Conservation (phyloP, 805 yeast species). For the Candida berthetii region DNA sequence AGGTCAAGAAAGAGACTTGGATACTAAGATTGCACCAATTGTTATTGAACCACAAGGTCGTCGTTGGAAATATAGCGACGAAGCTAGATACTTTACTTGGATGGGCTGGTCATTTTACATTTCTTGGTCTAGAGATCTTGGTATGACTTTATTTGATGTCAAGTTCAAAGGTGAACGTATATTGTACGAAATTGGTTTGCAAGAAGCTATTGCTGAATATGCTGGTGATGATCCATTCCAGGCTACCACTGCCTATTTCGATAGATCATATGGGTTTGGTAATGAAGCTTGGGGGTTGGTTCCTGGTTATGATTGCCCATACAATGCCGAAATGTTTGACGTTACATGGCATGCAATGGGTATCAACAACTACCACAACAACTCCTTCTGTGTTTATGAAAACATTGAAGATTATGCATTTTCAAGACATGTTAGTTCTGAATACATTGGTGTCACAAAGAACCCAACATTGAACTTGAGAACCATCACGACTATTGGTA, state of each 20-base stretch:
- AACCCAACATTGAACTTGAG: constrained; percentile 20
- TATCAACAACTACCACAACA: constrained; percentile 17
- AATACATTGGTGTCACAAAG: constrained; percentile 13
- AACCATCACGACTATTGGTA: constrained; percentile 19
- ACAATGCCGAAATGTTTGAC: constrained; percentile 21
- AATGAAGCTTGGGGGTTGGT: constrained; percentile 21
- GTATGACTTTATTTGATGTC: constrained; percentile 18
- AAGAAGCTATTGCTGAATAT: constrained; percentile 24
- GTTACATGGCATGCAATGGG: constrained; percentile 20
- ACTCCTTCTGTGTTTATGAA: constrained; percentile 22
- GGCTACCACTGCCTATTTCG: constrained; percentile 18
- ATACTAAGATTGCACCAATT: constrained; percentile 18
- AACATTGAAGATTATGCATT: constrained; percentile 16
- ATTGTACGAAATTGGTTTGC: constrained; percentile 19
- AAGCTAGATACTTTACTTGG: constrained; percentile 22
- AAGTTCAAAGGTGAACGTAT: constrained; percentile 24
- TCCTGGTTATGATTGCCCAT: constrained; percentile 24
- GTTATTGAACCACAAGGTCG: constrained; percentile 21
- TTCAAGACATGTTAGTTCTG: constrained; percentile 15
- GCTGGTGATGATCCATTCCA: constrained; percentile 25
- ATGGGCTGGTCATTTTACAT: constrained; percentile 23
- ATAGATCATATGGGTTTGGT: constrained; percentile 21
- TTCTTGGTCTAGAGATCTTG: constrained; percentile 20
- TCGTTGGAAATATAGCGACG: constrained; percentile 19
- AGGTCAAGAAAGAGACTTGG: constrained; percentile 12